Percentiles rank a stretch among this genome's conserved stretches.
phyloP scores from a whole-genome alignment of 1,139 yeast genomes.

The Kodamaea sp. region DNA sequence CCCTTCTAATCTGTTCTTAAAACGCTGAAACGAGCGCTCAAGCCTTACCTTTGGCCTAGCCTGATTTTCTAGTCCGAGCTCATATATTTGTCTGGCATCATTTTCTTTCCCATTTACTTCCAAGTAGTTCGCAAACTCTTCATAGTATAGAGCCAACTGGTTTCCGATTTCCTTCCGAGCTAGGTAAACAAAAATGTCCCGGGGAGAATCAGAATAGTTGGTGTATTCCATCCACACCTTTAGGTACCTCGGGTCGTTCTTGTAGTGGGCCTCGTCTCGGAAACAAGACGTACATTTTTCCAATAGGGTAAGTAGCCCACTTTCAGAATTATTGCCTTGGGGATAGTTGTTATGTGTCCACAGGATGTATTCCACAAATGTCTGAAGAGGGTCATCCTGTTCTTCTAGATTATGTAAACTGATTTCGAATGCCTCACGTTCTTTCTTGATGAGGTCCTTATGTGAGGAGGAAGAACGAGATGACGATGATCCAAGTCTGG shows the following conservation, averaged over 20 bases:
- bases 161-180: conserved; percentile 74
- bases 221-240: conserved; percentile 80
- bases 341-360: conserved; percentile 75
- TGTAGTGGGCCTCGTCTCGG: conserved; percentile 64
- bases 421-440: conserved; percentile 47
- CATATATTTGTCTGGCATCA: conserved; percentile 67
- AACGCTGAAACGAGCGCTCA: conserved; percentile 48
- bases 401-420: conserved; percentile 51
- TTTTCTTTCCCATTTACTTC: conserved; percentile 51
- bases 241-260: conserved; percentile 79
- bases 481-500: conserved; percentile 26
- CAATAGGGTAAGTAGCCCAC: conserved; percentile 64
- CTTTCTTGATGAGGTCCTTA: conserved; percentile 28
- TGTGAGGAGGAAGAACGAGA: conserved; percentile 19
- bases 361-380: conserved; percentile 65
- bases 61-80: conserved; percentile 55
- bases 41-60: conserved; percentile 71
- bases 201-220: conserved; percentile 66
- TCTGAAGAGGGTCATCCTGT: conserved; percentile 80
- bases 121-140: conserved; percentile 70
- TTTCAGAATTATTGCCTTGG: conserved; percentile 64
- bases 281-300: conserved; percentile 76
- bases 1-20: conserved; percentile 33
- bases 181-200: conserved; percentile 72
- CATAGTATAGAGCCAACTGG: conserved; percentile 70